These are phyloP conservation scores for Fusarium proliferatum DNA, from an alignment of 2,329 filamentous ascomycete genomes.

Conservation along the genomic window DNA sequence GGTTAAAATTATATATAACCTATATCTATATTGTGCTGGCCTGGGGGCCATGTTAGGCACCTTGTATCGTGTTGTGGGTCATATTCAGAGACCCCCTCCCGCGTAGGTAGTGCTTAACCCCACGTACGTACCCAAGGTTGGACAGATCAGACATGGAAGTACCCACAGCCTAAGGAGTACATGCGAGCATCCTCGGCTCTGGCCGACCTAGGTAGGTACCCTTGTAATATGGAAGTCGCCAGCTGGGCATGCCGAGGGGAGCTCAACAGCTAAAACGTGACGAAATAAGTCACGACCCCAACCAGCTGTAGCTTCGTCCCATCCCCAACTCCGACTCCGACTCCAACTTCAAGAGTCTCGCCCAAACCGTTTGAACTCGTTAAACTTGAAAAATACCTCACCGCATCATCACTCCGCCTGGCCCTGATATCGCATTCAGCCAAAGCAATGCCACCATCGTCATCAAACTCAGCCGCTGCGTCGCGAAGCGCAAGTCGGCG, in stretches of 20 bases:
- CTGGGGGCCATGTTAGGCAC: no score
- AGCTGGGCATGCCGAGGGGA: constrained; percentile 22
- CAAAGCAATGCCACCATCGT: constrained; percentile 29
- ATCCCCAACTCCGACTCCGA: neutral
- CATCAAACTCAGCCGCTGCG: constrained; percentile 37
- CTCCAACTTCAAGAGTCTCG: neutral
- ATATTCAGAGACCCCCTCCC: no score
- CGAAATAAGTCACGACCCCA: constrained; percentile 32
- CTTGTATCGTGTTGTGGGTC: no score
- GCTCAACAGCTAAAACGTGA: constrained; percentile 13
- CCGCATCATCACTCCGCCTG: neutral
- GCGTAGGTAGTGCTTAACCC: no score
- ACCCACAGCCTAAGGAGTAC: neutral
- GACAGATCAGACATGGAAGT: neutral
- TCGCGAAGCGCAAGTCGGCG: constrained; percentile 64
- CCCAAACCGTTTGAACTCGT: neutral
- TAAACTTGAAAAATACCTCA: neutral
- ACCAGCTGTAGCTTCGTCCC: constrained; percentile 8
- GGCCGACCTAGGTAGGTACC: constrained; percentile 28
- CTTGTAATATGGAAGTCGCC: constrained; percentile 31
- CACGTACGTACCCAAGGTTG: neutral
- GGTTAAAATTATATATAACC: no score
- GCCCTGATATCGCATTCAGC: constrained; percentile 12
- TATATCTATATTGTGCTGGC: no score
- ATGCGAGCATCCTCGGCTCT: constrained; percentile 40